Evolutionary conservation across 441 rosid genomes (phyloP).

Genomic region (Populus hybrid): DNA sequence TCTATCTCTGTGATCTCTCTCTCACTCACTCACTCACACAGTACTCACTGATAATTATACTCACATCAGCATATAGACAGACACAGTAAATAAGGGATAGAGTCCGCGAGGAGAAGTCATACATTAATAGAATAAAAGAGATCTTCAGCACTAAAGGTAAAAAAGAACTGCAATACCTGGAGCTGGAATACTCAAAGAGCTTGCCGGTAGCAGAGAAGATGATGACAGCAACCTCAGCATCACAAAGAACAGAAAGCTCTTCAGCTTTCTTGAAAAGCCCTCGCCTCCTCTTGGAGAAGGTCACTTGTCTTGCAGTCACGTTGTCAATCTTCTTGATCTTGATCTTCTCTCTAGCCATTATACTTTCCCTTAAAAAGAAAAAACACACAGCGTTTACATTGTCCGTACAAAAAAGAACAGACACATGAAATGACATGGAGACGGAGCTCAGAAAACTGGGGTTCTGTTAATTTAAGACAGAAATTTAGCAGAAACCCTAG

Average conservation of each 20-base stretch:
- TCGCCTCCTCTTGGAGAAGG: constrained; percentile 78
- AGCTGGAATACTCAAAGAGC: neutral
- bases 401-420: too few species aligned
- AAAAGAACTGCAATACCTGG: neutral
- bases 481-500: too few species aligned
- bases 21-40: neutral
- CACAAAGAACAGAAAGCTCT: constrained; percentile 69
- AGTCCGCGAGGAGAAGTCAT: neutral
- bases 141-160: neutral
- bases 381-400: neutral
- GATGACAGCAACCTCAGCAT: too few species aligned
- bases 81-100: neutral
- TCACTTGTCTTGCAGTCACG: constrained; percentile 79
- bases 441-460: too few species aligned
- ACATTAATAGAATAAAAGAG: neutral
- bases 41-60: neutral
- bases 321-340: constrained; percentile 89
- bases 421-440: too few species aligned
- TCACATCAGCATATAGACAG: neutral
- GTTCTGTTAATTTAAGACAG: too few species aligned
- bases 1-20: neutral
- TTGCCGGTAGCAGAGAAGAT: too few species aligned
- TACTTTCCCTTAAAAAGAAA: neutral
- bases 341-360: constrained; percentile 87
- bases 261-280: constrained; percentile 84